Evolutionary conservation across 495 filamentous ascomycete species (phyloP).

Genomic region (Podospora fimiseda): DNA sequence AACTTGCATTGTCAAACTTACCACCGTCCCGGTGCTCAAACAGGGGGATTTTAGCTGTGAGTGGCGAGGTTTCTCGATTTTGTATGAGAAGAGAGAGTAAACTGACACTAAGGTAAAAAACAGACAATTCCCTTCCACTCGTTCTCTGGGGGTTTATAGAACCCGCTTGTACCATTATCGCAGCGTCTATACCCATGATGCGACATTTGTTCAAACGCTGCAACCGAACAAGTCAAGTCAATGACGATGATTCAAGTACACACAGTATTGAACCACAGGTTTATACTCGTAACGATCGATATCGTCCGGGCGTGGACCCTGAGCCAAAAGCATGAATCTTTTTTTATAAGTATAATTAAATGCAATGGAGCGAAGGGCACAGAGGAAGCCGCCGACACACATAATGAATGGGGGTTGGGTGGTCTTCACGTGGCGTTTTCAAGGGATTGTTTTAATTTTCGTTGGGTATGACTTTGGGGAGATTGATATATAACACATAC

Average conservation of each 20-base stretch:
- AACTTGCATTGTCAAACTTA: conserved; percentile 16
- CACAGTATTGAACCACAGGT: neutral
- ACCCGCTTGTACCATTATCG: conserved; percentile 25
- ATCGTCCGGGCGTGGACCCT: neutral
- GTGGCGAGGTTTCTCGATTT: neutral
- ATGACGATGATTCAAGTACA: neutral
- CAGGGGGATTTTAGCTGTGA: conserved; percentile 24
- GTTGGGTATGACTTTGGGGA: neutral
- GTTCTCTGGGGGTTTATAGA: conserved; percentile 26
- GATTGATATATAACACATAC: no score
- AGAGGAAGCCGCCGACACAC: no score
- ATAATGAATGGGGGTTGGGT: neutral
- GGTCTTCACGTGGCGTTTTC: neutral
- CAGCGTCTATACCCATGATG: conserved; percentile 26
- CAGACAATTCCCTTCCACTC: conserved; percentile 19
- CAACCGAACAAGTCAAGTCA: neutral
- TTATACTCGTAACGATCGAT: neutral
- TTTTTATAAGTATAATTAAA: no score
- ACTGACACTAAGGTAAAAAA: neutral
- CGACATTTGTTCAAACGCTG: conserved; percentile 15
- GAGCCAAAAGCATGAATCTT: neutral
- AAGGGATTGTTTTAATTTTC: neutral
- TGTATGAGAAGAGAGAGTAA: neutral
- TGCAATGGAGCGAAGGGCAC: no score
- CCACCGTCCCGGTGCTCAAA: conserved; percentile 12